These are phyloP conservation scores for Phytophthora capsici DNA, from an alignment of 352 stramenopile genomes.

Conservation along the genomic window DNA sequence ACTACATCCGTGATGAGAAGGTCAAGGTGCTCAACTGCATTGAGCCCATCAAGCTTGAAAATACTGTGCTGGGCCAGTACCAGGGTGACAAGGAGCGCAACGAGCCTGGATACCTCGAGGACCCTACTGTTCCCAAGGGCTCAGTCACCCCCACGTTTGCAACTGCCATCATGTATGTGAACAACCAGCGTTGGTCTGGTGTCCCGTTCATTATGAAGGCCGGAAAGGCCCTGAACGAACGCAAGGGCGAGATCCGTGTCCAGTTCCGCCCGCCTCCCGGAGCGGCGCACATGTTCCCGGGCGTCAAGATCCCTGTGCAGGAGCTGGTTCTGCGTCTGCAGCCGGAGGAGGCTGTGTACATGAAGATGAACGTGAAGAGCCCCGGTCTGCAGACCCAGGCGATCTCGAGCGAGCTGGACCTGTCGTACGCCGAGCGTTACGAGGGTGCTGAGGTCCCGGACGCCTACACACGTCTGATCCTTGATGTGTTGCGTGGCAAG, in stretches of 20 bases:
- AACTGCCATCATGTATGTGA: conserved; percentile 91
- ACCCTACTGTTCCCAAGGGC: conserved; percentile 95
- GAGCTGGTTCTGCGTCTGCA: conserved; percentile 98
- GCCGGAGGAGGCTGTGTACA: conserved; percentile 97
- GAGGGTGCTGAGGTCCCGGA: conserved; percentile 91
- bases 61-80: conserved; percentile 99
- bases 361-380: conserved; percentile 97
- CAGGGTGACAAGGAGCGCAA: conserved; percentile 73
- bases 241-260: conserved; percentile 97
- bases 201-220: conserved; percentile 99
- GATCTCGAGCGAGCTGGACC: conserved; percentile 96
- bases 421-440: conserved; percentile 95
- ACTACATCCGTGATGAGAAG: conserved; percentile 98
- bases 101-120: conserved; percentile 95
- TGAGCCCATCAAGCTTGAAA: conserved; percentile 90
- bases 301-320: conserved; percentile 90
- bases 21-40: conserved; percentile 98
- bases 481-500: conserved; percentile 97
- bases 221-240: conserved; percentile 98
- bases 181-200: conserved; percentile 96
- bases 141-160: conserved; percentile 93
- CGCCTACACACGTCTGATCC: conserved; percentile 97
- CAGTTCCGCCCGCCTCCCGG: conserved; percentile 96
- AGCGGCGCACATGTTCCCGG: conserved; percentile 91
- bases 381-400: conserved; percentile 90